These are phyloP conservation scores for Pseudocercospora cruenta DNA, from an alignment of 2,329 filamentous ascomycete genomes.

Conservation along the genomic window DNA sequence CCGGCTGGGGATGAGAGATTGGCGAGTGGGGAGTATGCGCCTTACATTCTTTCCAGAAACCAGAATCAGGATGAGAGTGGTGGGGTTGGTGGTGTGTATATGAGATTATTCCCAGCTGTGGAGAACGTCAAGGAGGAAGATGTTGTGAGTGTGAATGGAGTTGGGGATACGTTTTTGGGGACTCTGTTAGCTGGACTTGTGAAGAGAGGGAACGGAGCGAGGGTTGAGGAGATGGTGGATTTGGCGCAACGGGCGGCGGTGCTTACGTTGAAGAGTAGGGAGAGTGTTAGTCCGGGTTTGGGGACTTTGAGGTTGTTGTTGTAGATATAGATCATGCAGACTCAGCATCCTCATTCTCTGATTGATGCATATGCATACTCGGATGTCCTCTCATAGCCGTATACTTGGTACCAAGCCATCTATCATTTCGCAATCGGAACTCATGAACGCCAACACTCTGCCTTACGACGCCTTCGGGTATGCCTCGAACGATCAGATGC, in stretches of 20 bases:
- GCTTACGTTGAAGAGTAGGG: slow-evolving; percentile 72
- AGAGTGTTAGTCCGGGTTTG: slow-evolving; percentile 70
- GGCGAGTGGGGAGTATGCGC: slow-evolving; percentile 62
- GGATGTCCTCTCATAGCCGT: slow-evolving; percentile 13
- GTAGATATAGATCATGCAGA: neutral
- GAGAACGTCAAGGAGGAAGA: slow-evolving; percentile 64
- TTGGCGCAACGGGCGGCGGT: slow-evolving; percentile 82
- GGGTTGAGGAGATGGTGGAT: slow-evolving; percentile 67
- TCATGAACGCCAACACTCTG: slow-evolving; percentile 4
- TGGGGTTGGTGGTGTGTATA: slow-evolving; percentile 77
- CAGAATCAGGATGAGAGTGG: slow-evolving; percentile 54
- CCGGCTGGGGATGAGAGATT: slow-evolving; percentile 69
- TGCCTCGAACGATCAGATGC: neutral
- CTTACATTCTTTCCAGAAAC: slow-evolving; percentile 70
- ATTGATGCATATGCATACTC: neutral
- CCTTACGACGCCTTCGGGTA: neutral
- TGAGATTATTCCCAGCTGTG: slow-evolving; percentile 69
- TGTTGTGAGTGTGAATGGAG: slow-evolving; percentile 88
- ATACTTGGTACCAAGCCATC: slow-evolving; percentile 11
- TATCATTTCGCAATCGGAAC: neutral
- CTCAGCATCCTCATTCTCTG: neutral
- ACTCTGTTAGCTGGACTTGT: slow-evolving; percentile 79
- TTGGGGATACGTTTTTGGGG: slow-evolving; percentile 90
- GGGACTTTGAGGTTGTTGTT: slow-evolving; percentile 44
- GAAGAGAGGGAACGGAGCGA: slow-evolving; percentile 50